A percentile compares a stretch with the other conserved stretches of the same genome.
Conservation (phyloP, 2,329 filamentous ascomycete genomes). For the Colletotrichum euphorbiae region DNA sequence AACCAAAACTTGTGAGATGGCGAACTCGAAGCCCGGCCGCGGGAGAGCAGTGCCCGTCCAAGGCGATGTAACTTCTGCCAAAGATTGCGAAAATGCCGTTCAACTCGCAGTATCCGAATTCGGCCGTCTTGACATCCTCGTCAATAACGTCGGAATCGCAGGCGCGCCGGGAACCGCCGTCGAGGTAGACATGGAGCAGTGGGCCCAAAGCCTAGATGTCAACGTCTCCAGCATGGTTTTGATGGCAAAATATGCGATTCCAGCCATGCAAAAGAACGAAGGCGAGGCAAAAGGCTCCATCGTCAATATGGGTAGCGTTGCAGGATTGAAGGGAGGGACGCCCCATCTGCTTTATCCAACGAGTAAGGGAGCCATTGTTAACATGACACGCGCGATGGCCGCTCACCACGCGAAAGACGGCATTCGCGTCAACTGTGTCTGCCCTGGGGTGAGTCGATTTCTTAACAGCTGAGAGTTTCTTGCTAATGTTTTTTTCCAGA, state of each 20-base stretch:
- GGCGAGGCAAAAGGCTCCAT: conserved; percentile 62
- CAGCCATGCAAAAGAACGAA: conserved; percentile 55
- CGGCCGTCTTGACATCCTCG: conserved; percentile 70
- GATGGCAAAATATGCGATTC: conserved; percentile 39
- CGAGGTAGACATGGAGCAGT: conserved; percentile 69
- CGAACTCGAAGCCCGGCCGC: conserved; percentile 51
- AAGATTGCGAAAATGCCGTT: conserved; percentile 61
- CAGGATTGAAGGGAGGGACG: conserved; percentile 60
- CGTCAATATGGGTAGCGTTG: conserved; percentile 73
- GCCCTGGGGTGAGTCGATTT: conserved; percentile 57
- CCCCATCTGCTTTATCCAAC: conserved; percentile 55
- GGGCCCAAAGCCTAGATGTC: conserved; percentile 65
- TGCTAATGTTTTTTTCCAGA: conserved; percentile 42
- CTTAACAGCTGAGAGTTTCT: neutral
- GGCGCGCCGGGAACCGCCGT: conserved; percentile 70
- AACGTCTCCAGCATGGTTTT: conserved; percentile 42
- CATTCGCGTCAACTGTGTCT: conserved; percentile 47
- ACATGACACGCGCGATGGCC: conserved; percentile 60
- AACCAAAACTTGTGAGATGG: conserved; percentile 65
- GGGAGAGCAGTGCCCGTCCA: conserved; percentile 56
- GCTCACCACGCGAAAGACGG: conserved; percentile 53
- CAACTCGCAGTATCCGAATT: conserved; percentile 58
- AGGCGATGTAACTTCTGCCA: conserved; percentile 66
- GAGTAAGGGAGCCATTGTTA: conserved; percentile 55
- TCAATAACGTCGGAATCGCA: conserved; percentile 73